Percentiles rank a stretch among this genome's conserved stretches.
These are phyloP conservation scores for Saturnispora galanensis DNA, from an alignment of 805 yeast species.

Conservation along the genomic window DNA sequence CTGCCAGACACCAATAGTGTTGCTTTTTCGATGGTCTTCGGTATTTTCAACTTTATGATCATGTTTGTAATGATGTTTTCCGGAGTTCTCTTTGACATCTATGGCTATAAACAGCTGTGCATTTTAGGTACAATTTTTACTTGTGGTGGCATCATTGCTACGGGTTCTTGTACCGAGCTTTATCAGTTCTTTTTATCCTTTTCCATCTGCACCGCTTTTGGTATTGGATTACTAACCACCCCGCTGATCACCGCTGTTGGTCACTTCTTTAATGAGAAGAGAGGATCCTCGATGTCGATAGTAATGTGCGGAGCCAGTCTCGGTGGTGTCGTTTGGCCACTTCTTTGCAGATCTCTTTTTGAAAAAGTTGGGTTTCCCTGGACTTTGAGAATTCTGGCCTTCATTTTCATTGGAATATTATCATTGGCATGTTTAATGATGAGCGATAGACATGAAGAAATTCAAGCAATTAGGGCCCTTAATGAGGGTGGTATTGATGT, in stretches of 20 bases:
- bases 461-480: not conserved
- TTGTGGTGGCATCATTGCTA: slow-evolving; percentile 33
- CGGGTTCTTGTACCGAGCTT: slow-evolving; percentile 33
- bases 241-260: slow-evolving; percentile 41
- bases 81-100: slow-evolving; percentile 38
- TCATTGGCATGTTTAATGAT: slow-evolving; percentile 26
- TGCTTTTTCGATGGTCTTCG: slow-evolving; percentile 62
- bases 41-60: slow-evolving; percentile 36
- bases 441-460: slow-evolving; percentile 20
- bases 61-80: slow-evolving; percentile 33
- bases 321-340: slow-evolving; percentile 48
- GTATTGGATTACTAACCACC: slow-evolving; percentile 36
- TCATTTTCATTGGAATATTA: slow-evolving; percentile 31
- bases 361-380: slow-evolving; percentile 44
- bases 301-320: slow-evolving; percentile 52
- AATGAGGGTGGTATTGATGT: slow-evolving; percentile 4
- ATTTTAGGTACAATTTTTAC: slow-evolving; percentile 30
- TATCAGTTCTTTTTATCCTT: slow-evolving; percentile 46
- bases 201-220: slow-evolving; percentile 36
- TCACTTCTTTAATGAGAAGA: slow-evolving; percentile 49
- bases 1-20: slow-evolving; percentile 34
- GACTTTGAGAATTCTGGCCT: slow-evolving; percentile 48
- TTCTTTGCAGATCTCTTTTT: slow-evolving; percentile 42
- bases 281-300: slow-evolving; percentile 53
- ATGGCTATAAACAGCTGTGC: slow-evolving; percentile 33